A percentile compares a stretch with the other conserved stretches of the same genome.
Evolutionary conservation across 352 stramenopile genomes (phyloP).

Genomic region (Elongisporangium anandrum): DNA sequence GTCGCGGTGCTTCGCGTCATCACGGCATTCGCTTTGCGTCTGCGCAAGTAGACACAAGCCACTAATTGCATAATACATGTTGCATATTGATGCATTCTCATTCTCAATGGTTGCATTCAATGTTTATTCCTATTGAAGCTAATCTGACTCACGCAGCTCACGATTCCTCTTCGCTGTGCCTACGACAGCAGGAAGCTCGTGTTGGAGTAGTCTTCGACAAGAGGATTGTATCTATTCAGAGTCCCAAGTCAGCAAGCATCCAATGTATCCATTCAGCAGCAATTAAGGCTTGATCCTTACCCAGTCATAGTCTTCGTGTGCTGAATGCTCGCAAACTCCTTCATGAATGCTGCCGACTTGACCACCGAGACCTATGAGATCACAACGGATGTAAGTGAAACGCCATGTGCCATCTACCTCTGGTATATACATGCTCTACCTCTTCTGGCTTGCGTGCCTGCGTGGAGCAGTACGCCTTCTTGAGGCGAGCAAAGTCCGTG

Average conservation of each 20-base stretch:
- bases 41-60: constrained; percentile 1
- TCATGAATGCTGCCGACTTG: constrained; percentile 76
- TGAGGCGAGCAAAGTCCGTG: constrained; percentile 81
- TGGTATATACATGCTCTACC: constrained; percentile 12
- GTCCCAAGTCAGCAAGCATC: neutral
- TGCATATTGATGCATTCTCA: no score
- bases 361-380: constrained; percentile 64
- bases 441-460: constrained; percentile 48
- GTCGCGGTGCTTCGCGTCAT: constrained; percentile 8
- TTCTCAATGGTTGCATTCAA: no score
- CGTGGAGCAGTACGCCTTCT: constrained; percentile 74
- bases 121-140: no score
- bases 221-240: constrained; percentile 73
- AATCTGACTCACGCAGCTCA: no score
- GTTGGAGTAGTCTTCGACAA: constrained; percentile 89
- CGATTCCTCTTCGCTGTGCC: constrained; percentile 1
- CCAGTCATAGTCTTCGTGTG: constrained; percentile 81
- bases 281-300: no score
- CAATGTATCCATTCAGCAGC: no score
- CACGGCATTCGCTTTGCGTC: constrained; percentile 1
- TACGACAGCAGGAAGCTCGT: constrained; percentile 88
- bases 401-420: neutral
- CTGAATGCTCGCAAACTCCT: constrained; percentile 71
- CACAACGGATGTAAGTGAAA: neutral
- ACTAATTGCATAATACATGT: no score